Base-by-base conservation (phyloP, 2,329 filamentous ascomycete genomes). In the Periconia digitata region DNA sequence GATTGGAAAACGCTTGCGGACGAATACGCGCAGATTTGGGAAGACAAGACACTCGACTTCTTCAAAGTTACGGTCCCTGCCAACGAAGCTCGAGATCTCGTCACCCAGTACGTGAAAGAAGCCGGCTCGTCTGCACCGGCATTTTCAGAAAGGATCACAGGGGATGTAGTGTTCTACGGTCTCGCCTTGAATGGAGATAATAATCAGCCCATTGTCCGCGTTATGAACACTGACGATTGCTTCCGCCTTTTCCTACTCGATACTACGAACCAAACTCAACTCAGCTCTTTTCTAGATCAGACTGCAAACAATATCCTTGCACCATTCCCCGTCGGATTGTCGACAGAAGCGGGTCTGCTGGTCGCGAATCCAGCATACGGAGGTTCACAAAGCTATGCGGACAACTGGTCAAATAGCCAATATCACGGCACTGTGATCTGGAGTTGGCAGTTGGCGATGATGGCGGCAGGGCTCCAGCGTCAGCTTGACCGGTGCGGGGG, bases 341-440 rank as follows among this genome's bases (percentile, higher is more conserved):
- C 76, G 34, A 86, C 78, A 0, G 72, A 76, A 0, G 75, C 82
- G 0, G 81, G 84, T 0, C 67, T 84, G 22, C 64, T 87, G 0
- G 77, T 87, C 2, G 79, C 84, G 0, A 86, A 86, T 47, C 83
- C 83, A 0, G 82, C 83, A 0, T 80, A 81, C 22, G 79, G 79
- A 0, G 73, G 69, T 0, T 70, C 78, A 13, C 65, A 73, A 0
- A 70, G 64, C 0, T 61, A 67, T 35, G 74, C 76, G 0, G 68
- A 64, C 0, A 79, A 79, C 43, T 86, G 79, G 52, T 80, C 80
- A 1, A 80, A 76, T n/a, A 72, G 73, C 3, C 80, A 79, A 0
- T 87, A 84, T 54, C 83, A 86, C 47, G 84, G 83, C 0, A 84
- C 83, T 0, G 83, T 87, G 0, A 73, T 87, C 1, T 86, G 83